Base-by-base conservation (phyloP, 257 asterid genomes). In the Scutellaria barbata region DNA sequence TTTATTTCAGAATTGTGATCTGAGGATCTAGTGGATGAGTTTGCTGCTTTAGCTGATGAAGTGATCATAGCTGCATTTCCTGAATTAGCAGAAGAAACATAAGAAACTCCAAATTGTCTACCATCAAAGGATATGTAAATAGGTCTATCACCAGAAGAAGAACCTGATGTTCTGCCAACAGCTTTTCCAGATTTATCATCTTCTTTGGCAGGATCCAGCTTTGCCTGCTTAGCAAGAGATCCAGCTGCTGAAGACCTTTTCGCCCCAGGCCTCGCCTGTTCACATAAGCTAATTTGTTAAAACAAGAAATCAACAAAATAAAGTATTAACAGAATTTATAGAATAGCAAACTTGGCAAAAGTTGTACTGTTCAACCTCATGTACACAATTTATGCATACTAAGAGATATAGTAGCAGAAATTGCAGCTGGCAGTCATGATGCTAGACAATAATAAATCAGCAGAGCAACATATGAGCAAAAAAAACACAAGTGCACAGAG, bases 211-310 rank as follows among this genome's bases (percentile, higher is more conserved):
- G 22, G 63, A 74, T 94, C 97, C 70, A 69, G 88, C 86, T 89
- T 93, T 52, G 81, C 71, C 81, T 89, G 99, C 86, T 92, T 92
- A 56, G 90, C 68, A 65, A 80, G 83, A 56, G 96, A 84, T 62
- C 86, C 90, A 69, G 76, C 76, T 47, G 86, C 69, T 56, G 84
- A 77, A 68, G 94, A 74, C 77, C 96, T 89, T 81, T 87, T 95
- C 50, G 76, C 87, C 52, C 74, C 10, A 43, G 83, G 79, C 82
- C 94, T 87, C 39, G 74, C 88, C 99, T 95, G 86, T 63, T 71
- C 64, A 16, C 69, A 69, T 47, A 74, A 66, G 73, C 53, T 53
- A 50, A 39, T 58, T 43, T 14, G 53, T 69, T 22, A 46, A 40
- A 41, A 10, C 1, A 62, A 10, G 30, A 66, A 56, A 18, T 30